Evolutionary conservation across 192 early-diverging fungal species (phyloP).

Genomic region (Allomyces javanicus): DNA sequence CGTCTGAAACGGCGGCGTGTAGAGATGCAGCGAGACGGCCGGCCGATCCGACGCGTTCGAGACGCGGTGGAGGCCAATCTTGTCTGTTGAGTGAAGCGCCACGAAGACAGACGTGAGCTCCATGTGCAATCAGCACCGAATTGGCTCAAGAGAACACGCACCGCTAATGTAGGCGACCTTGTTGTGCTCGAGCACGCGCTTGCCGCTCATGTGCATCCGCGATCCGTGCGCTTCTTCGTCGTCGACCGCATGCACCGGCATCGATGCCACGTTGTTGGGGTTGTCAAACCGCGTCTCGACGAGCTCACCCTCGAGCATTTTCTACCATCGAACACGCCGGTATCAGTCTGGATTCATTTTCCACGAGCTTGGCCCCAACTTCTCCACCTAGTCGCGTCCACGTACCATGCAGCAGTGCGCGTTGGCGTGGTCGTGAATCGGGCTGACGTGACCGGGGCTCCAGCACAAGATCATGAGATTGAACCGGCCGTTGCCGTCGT

Average conservation of each 20-base stretch:
- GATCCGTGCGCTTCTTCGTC: conserved; percentile 5
- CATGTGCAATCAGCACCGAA: neutral
- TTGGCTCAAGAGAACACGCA: conserved; percentile 4
- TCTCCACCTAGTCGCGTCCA: too few species aligned
- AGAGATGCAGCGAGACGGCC: conserved; percentile 75
- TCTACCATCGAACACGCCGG: conserved; percentile 6
- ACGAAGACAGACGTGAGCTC: conserved; percentile 2
- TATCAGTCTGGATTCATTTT: too few species aligned
- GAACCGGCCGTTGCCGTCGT: conserved; percentile 79
- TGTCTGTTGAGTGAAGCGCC: conserved; percentile 18
- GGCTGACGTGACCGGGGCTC: conserved; percentile 48
- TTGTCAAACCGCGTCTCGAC: conserved; percentile 57
- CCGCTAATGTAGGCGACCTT: conserved; percentile 73
- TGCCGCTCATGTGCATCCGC: conserved; percentile 15
- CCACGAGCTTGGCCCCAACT: too few species aligned
- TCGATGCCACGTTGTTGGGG: conserved; percentile 24
- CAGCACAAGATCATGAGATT: conserved; percentile 81
- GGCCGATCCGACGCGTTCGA: conserved; percentile 29
- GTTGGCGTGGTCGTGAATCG: conserved; percentile 78
- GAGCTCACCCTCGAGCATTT: conserved; percentile 62
- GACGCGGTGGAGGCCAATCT: conserved; percentile 72
- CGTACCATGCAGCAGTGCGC: conserved; percentile 67
- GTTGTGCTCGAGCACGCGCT: conserved; percentile 29
- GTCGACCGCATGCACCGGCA: conserved; percentile 6
- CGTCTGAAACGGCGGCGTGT: conserved; percentile 64